These are phyloP conservation scores for Solanum sitiens DNA, from an alignment of 257 asterid genomes.

Conservation along the genomic window DNA sequence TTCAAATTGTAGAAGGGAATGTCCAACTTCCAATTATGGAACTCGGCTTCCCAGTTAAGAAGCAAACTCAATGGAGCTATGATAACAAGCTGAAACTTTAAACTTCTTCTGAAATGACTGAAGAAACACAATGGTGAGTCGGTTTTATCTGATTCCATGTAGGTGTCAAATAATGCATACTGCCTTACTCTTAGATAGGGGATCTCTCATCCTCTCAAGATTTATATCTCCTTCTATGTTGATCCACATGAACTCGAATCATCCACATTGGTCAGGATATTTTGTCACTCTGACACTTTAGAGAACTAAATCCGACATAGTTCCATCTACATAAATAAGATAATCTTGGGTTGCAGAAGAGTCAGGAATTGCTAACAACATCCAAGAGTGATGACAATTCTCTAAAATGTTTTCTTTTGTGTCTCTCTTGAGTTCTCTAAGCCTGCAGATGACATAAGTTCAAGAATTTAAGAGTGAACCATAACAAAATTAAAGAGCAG, in stretches of 20 bases:
- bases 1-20: too few relatives aligned
- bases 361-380: neutral
- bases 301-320: slow-evolving; percentile 49
- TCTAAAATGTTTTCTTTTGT: neutral
- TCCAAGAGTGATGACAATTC: neutral
- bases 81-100: neutral
- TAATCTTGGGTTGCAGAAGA: neutral
- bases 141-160: fast-evolving
- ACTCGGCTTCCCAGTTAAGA: neutral
- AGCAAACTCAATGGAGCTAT: neutral
- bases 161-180: neutral
- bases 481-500: neutral
- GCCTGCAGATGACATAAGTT: slow-evolving; percentile 15
- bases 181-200: neutral
- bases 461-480: neutral
- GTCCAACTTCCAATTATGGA: neutral
- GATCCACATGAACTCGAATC: slow-evolving; percentile 48
- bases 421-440: slow-evolving; percentile 5
- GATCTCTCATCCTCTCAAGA: neutral
- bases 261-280: slow-evolving; percentile 54
- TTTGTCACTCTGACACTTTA: slow-evolving; percentile 6
- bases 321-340: slow-evolving; percentile 2
- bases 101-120: too few relatives aligned
- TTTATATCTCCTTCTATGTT: neutral
- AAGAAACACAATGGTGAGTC: too few relatives aligned